A percentile compares a stretch with the other conserved stretches of the same genome.
These are phyloP conservation scores for Lactarius sp. DNA, from an alignment of 768 basidiomycete genomes.

Conservation along the genomic window DNA sequence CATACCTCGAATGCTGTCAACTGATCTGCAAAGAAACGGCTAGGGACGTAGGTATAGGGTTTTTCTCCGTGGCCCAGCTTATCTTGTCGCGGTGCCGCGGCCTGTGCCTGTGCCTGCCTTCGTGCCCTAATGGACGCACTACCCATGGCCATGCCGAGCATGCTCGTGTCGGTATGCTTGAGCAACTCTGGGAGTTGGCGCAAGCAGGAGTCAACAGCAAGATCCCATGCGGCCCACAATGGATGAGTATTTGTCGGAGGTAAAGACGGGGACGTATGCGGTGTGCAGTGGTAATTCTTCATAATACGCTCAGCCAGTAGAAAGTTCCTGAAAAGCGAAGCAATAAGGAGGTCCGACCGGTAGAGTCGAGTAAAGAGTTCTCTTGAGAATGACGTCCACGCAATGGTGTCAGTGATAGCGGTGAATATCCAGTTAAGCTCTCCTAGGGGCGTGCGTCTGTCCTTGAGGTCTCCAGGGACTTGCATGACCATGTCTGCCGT, in stretches of 20 bases:
- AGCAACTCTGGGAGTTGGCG: slow-evolving; percentile 89
- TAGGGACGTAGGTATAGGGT: slow-evolving; percentile 74
- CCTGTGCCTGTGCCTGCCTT: slow-evolving; percentile 27
- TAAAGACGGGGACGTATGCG: slow-evolving; percentile 85
- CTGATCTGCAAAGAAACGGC: slow-evolving; percentile 92
- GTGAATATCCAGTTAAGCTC: slow-evolving; percentile 99
- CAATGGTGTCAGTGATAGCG: slow-evolving; percentile 97
- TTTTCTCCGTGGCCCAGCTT: slow-evolving; percentile 34
- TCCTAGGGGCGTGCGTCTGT: slow-evolving; percentile 91
- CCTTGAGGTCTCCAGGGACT: slow-evolving; percentile 94
- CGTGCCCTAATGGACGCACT: slow-evolving; percentile 27
- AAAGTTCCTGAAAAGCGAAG: slow-evolving; percentile 96
- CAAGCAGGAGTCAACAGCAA: slow-evolving; percentile 90
- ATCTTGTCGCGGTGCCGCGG: slow-evolving; percentile 13
- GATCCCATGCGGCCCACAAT: slow-evolving; percentile 96
- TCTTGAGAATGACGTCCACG: slow-evolving; percentile 95
- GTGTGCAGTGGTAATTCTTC: slow-evolving; percentile 97
- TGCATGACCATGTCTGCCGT: slow-evolving; percentile 90
- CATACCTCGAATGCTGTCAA: slow-evolving; percentile 97
- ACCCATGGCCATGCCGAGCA: slow-evolving; percentile 26
- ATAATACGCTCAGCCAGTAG: slow-evolving; percentile 95
- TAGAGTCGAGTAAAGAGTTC: slow-evolving; percentile 93
- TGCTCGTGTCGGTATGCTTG: slow-evolving; percentile 30
- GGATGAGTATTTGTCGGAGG: slow-evolving; percentile 96
- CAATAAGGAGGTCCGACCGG: slow-evolving; percentile 91